phyloP scores from a whole-genome alignment of 1,139 yeast species.

The Blastobotrys buckinghamii region DNA sequence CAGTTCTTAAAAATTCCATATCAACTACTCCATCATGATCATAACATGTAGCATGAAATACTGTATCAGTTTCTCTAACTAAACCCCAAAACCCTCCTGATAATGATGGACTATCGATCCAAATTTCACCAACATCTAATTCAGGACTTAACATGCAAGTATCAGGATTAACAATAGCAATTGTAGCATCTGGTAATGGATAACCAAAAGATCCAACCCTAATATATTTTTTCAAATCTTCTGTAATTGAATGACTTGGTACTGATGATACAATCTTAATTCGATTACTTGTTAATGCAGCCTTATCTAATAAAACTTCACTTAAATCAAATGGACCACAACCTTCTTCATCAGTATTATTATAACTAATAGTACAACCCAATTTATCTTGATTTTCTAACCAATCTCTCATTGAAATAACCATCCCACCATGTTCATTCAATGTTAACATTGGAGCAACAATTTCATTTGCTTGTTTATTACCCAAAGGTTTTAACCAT shows the following conservation, averaged over 20 bases:
- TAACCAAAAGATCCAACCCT: conserved; percentile 90
- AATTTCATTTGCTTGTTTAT: conserved; percentile 66
- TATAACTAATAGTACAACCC: conserved; percentile 35
- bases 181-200: conserved; percentile 89
- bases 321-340: conserved; percentile 46
- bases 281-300: conserved; percentile 69
- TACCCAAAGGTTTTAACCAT: conserved; percentile 88
- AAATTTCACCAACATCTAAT: conserved; percentile 91
- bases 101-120: conserved; percentile 89
- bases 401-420: conserved; percentile 89
- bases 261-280: conserved; percentile 64
- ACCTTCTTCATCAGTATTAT: conserved; percentile 26
- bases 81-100: conserved; percentile 87
- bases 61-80: conserved; percentile 59
- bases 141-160: conserved; percentile 59
- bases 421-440: conserved; percentile 95
- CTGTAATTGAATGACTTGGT: conserved; percentile 34
- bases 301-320: conserved; percentile 75
- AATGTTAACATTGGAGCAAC: conserved; percentile 86
- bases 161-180: conserved; percentile 94
- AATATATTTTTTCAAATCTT: conserved; percentile 45
- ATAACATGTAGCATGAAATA: conserved; percentile 76
- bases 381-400: conserved; percentile 52
- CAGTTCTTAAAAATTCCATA: conserved; percentile 82
- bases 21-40: conserved; percentile 65